These are phyloP conservation scores for Phytophthora kernoviae DNA, from an alignment of 352 stramenopile species.

Conservation along the genomic window DNA sequence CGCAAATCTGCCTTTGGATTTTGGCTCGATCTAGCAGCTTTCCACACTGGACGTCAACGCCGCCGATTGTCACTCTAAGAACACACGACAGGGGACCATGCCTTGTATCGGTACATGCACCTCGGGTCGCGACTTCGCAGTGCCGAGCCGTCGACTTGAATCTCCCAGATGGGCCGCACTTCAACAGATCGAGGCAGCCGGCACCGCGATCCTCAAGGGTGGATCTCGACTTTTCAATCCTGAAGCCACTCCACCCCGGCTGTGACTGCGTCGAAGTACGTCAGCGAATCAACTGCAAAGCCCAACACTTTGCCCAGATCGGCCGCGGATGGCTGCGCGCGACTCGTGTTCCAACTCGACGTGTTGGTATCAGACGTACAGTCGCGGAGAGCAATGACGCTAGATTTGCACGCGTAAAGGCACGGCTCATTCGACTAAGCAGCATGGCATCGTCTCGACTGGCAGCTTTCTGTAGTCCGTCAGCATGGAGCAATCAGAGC, in stretches of 20 bases:
- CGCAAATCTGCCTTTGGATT: too few species aligned
- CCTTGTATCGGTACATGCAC: too few species aligned
- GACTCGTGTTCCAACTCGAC: slow-evolving; percentile 1
- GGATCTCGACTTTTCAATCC: slow-evolving; percentile 6
- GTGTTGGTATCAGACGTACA: slow-evolving; percentile 22
- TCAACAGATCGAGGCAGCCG: slow-evolving; percentile 14
- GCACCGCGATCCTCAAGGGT: background rate
- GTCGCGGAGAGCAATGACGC: slow-evolving; percentile 11
- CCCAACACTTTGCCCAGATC: background rate
- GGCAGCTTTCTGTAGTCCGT: slow-evolving; percentile 4
- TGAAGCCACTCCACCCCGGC: slow-evolving; percentile 33
- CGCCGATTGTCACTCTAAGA: too few species aligned
- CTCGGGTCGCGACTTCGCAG: too few species aligned
- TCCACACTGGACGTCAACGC: too few species aligned
- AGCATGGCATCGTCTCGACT: slow-evolving; percentile 8
- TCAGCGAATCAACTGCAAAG: slow-evolving; percentile 33
- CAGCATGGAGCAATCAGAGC: slow-evolving; percentile 17
- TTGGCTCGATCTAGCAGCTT: too few species aligned
- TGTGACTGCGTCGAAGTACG: slow-evolving; percentile 14
- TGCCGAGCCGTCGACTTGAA: too few species aligned
- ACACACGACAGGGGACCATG: too few species aligned
- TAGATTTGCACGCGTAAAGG: slow-evolving; percentile 32
- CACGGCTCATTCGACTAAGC: slow-evolving; percentile 15
- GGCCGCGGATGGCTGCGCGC: slow-evolving; percentile 7
- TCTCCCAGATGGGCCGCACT: slow-evolving; percentile 20